Evolutionary conservation across 2,329 filamentous ascomycete species (phyloP), one percentile per base, ranked within the genome.

Genomic region (Aureobasidium melanogenum): DNA sequence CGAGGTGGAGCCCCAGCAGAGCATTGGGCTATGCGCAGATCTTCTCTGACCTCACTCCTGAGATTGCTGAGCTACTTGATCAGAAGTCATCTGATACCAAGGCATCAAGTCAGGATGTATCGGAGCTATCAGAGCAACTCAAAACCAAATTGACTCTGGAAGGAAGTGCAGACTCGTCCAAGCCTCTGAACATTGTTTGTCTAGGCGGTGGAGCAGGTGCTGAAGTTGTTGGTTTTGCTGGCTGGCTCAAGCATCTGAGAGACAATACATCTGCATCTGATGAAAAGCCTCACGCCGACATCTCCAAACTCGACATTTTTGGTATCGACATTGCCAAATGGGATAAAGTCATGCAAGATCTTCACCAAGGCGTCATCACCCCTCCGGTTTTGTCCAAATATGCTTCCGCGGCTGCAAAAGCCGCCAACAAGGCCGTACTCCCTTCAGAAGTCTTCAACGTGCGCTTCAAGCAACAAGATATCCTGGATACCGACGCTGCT

Each of bases 251-350:
- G 58, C 28, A 41, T 32, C 22, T 64, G 12, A 47, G 54, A 52
- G 56, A 50, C 30, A 19, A 57, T 24, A n/a, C 28, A 46, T 5
- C 39, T 19, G 5, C 26, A 15, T 30, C 44, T 30, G 46, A 54
- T 26, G 22, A 66, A 48, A 30, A 63, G 10, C 36, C 43, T 14
- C 52, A 38, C 19, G 41, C 39, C 26, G 30, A 28, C 55, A 48
- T 58, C 14, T 26, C 44, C 24, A 63, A 63, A 1, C 64, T 79
- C 26, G 69, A 77, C 9, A 74, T 94, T 12, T 81, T 79, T 6
- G 84, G 91, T n/a, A 75, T 97, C 51, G 93, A 97, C 75, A 85
- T 89, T 19, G 94, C 88, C 2, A 84, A 88, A 32, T 97, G 94
- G 93, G 77, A 76, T 0, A 65, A 73, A 2, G 84, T 92, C 12